These are phyloP conservation scores for Carpinus fangiana DNA, from an alignment of 306 rosid genomes.

Conservation along the genomic window DNA sequence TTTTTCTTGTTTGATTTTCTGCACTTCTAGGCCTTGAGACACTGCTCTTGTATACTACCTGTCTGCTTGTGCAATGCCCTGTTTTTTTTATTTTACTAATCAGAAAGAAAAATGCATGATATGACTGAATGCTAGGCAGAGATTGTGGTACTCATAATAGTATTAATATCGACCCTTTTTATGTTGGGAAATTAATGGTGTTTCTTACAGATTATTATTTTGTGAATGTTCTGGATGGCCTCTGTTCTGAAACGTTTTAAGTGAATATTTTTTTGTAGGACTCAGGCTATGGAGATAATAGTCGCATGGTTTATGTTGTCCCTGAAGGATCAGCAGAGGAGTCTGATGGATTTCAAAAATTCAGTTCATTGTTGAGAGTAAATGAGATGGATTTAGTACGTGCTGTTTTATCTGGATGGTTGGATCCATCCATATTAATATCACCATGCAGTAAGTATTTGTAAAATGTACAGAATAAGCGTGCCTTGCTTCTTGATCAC, in stretches of 20 bases:
- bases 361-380: constrained; percentile 51
- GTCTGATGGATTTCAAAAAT: constrained; percentile 43
- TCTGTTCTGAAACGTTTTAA: constrained; percentile 12
- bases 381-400: constrained; percentile 59
- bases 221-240: not conserved
- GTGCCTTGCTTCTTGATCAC: not conserved
- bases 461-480: not conserved
- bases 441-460: constrained; percentile 67
- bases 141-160: not conserved
- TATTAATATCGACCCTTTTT: not conserved
- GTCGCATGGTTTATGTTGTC: constrained; percentile 55
- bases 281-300: constrained; percentile 49
- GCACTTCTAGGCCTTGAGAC: not conserved
- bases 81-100: not conserved
- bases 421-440: constrained; percentile 63
- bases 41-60: not conserved
- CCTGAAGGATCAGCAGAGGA: constrained; percentile 58
- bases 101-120: not conserved
- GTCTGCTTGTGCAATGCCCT: not conserved
- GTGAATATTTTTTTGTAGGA: constrained; percentile 47
- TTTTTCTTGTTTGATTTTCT: not conserved
- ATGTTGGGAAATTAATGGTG: not conserved
- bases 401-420: constrained; percentile 69
- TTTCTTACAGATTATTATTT: not conserved
- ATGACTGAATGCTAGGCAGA: not conserved